These are phyloP conservation scores for Nemania diffusa DNA, from an alignment of 2,329 filamentous ascomycete genomes.

Conservation along the genomic window DNA sequence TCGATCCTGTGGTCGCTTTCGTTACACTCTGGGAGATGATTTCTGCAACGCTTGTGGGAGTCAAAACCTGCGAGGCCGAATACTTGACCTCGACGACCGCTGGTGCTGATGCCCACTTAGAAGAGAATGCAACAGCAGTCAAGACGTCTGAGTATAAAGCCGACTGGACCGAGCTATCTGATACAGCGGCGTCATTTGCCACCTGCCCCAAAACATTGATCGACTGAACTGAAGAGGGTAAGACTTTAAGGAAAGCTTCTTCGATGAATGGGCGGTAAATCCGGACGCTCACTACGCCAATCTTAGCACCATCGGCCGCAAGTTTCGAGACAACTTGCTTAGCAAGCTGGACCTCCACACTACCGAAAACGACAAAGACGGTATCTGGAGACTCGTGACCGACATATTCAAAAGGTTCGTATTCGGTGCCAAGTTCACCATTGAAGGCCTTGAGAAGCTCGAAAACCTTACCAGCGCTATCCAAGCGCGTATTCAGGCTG, in stretches of 20 bases:
- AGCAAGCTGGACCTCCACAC: conserved; percentile 86
- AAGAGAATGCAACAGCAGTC: conserved; percentile 82
- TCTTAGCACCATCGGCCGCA: conserved; percentile 75
- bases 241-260: conserved; percentile 85
- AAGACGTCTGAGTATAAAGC: conserved; percentile 91
- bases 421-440: conserved; percentile 90
- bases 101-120: conserved; percentile 70
- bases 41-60: conserved; percentile 63
- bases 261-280: conserved; percentile 96
- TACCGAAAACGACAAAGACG: conserved; percentile 92
- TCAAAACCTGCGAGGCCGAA: conserved; percentile 70
- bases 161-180: conserved; percentile 82
- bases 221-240: conserved; percentile 79
- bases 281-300: conserved; percentile 90
- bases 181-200: conserved; percentile 74
- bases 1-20: conserved; percentile 63
- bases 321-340: conserved; percentile 82
- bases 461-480: conserved; percentile 75
- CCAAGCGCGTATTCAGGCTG: conserved; percentile 73
- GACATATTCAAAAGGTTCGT: conserved; percentile 92
- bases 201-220: conserved; percentile 93
- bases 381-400: conserved; percentile 82
- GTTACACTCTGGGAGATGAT: conserved; percentile 61
- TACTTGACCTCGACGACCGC: conserved; percentile 89
- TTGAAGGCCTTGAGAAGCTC: conserved; percentile 82